Base-by-base conservation (phyloP, 78 protist species). In the Tieghemostelium lacteum region DNA sequence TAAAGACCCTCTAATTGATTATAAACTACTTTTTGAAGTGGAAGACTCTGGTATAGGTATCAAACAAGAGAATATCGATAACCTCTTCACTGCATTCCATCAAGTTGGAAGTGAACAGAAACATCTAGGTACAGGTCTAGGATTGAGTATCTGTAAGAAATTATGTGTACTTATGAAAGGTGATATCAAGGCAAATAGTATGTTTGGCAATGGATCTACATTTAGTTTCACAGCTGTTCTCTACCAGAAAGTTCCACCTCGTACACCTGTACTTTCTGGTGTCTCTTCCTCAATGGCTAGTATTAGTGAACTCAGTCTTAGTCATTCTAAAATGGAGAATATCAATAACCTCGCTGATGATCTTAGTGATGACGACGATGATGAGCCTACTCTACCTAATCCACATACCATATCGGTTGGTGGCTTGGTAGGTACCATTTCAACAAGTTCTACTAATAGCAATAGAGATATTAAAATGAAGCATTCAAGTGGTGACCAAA, bases 121-220 rank as follows among this genome's bases (percentile, higher is more conserved):
- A 40, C 74, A 87, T 61, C 83, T 78, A 20, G 95, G 95, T 20
- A 85, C 95, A 7, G 95, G 95, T 1, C 34, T 92, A 20, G 95
- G 95, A 12, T 67, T 92, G 24, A 40, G 54, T 26, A 92, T 92
- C 29, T 75, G 86, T n/a, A 86, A 92, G 62, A 57, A 33, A 31
- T 36, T 92, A 45, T 49, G 63, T 1, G 29, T 40, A 8, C 34
- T 92, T 65, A 85, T 92, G 95, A 73, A 67, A n/a, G 95, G 95
- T 36, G 86, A 73, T 12, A 45, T 92, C 4, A 55, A 33, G 0
- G 86, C 73, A 10, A 50, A 45, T 17, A 73, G 87, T 36, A 60
- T 39, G 1, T 75, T 29, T 61, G 95, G 95, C 2, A 45, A 40
- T 34, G 95, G 95, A 0, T 65, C 95, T 20, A 85, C 95, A 45